Base-by-base conservation (phyloP, 129 eudicot genomes). In the Helianthus annuus region DNA sequence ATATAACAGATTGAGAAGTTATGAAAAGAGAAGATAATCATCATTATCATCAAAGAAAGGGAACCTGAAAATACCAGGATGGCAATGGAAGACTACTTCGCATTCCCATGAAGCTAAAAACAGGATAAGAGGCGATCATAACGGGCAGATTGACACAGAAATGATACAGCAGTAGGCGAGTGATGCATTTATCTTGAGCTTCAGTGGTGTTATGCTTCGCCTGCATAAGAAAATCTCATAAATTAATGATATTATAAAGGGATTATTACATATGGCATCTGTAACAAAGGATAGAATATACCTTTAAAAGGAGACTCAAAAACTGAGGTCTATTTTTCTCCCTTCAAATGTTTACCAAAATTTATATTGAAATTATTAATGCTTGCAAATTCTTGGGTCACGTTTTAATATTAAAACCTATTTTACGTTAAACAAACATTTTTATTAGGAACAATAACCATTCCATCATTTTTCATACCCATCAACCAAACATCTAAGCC, bases 21-120 rank as follows among this genome's bases (percentile, higher is more conserved):
- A 51, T 10, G 10, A 11, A 15, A 72, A 58, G 57, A 15, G 29
- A 51, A n/a, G 10, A 32, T 29, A 19, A 27, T 48, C 3, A 7
- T 46, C 13, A 48, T 22, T 51, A 48, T 49, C 40, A 53, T 49
- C 15, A 46, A 14, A 74, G 32, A 64, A 44, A 48, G 71, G 48
- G 92, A 84, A 89, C 83, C 85, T 87, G 87, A 76, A 81, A 65
- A 81, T 94, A 94, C 99, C 99, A 94, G 91, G 99, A 94, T 67
- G 99, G 96, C 80, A 94, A 79, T 12, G 99, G 99, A 64, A 94
- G 99, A 75, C 91, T 88, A 66, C 97, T 94, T 69, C 91, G 85
- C 99, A 94, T 94, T 60, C 99, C 99, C 99, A 94, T 94, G 82
- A 75, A 85, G 79, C 80, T 82, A 78, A 94, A 94, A 66, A 90